Evolutionary conservation across 352 stramenopile genomes (phyloP).

Genomic region (Phytopythium cucurbitacearum): DNA sequence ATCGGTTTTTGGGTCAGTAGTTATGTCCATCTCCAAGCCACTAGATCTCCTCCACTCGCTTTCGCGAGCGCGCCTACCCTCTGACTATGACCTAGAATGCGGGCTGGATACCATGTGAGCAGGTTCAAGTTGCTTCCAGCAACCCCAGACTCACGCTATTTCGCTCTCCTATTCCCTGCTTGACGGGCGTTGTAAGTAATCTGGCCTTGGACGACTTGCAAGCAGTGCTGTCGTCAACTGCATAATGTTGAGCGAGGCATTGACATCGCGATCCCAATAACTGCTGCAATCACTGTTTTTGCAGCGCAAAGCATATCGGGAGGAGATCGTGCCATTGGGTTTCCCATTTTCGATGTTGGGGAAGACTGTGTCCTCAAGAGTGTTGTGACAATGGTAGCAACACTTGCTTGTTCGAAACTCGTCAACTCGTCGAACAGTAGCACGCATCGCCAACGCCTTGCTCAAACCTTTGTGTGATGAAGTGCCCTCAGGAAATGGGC

Average conservation of each 20-base stretch:
- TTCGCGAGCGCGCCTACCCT: too few relatives aligned
- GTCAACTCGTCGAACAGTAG: background rate
- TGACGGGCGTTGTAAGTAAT: background rate
- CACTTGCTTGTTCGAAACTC: constrained; percentile 2
- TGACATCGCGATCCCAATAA: constrained; percentile 2
- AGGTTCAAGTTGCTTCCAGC: background rate
- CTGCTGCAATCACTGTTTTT: background rate
- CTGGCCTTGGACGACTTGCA: background rate
- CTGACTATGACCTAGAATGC: background rate
- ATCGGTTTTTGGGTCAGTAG: background rate
- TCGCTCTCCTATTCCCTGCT: background rate
- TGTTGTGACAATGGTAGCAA: background rate
- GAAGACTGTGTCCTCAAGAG: background rate
- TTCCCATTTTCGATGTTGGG: background rate
- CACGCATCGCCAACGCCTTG: background rate
- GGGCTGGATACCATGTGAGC: constrained; percentile 1
- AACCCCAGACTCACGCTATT: background rate
- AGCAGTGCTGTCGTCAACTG: background rate
- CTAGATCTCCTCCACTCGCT: too few relatives aligned
- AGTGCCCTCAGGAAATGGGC: too few relatives aligned
- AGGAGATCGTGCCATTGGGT: background rate
- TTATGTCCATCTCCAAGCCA: too few relatives aligned
- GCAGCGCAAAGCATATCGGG: background rate
- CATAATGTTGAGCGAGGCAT: constrained; percentile 3
- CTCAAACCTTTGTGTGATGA: background rate